phyloP scores from a whole-genome alignment of 2,329 filamentous ascomycete species.

The Fusarium buxicola region DNA sequence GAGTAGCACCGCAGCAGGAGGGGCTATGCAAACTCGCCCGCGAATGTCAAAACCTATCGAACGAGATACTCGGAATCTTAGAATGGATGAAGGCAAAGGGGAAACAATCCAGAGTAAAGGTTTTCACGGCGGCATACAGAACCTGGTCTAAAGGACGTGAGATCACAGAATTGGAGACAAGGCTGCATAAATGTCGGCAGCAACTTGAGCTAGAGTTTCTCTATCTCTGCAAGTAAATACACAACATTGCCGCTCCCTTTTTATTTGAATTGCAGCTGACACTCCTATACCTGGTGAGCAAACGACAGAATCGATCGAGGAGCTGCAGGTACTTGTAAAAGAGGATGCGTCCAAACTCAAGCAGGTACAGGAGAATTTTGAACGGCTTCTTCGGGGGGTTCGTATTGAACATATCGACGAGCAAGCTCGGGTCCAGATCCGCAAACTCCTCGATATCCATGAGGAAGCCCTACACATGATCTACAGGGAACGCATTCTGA shows the following conservation, averaged over 20 bases:
- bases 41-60: neutral
- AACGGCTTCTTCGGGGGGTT: neutral
- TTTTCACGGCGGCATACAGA: neutral
- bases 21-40: neutral
- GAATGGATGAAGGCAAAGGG: slow-evolving; percentile 2
- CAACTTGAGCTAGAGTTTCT: neutral
- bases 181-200: neutral
- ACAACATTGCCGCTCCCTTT: no score
- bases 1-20: neutral
- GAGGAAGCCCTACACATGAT: neutral
- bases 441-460: neutral
- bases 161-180: neutral
- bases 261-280: accelerated
- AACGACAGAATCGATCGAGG: neutral
- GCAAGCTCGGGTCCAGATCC: neutral
- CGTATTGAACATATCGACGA: neutral
- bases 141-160: neutral
- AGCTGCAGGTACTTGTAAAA: neutral
- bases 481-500: slow-evolving; percentile 1
- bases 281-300: no score
- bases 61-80: neutral
- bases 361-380: neutral
- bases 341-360: neutral
- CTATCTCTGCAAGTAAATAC: neutral
- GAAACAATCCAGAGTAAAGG: no score